phyloP scores from a whole-genome alignment of 225 moss, liverwort and hornwort genomes.

The Pseudoscleropodium purum region DNA sequence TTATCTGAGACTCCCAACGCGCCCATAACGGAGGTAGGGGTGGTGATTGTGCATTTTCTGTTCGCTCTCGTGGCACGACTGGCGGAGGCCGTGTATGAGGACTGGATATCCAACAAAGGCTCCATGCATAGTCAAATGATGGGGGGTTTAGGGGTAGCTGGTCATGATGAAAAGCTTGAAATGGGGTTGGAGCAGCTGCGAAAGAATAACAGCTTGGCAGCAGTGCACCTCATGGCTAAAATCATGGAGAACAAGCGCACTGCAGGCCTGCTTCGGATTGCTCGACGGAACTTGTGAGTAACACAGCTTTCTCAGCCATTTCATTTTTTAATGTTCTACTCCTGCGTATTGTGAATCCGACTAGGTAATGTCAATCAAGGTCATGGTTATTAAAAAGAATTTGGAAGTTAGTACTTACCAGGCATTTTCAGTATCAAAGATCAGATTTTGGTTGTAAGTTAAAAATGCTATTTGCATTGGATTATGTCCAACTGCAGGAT shows the following conservation, averaged over 20 bases:
- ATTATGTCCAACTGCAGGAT: not conserved
- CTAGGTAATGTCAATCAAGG: not conserved
- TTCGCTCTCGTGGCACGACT: slow-evolving; percentile 66
- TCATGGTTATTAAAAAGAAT: not conserved
- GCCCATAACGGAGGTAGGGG: slow-evolving; percentile 76
- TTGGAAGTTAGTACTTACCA: not conserved
- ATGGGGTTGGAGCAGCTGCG: slow-evolving; percentile 52
- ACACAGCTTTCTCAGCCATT: not conserved
- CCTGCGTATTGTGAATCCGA: not conserved
- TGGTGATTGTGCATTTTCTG: slow-evolving; percentile 75
- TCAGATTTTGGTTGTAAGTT: not conserved
- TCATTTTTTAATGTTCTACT: not conserved
- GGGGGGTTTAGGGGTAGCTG: slow-evolving; percentile 36
- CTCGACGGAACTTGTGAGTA: slow-evolving; percentile 72
- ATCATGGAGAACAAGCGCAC: slow-evolving; percentile 86
- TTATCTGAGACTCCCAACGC: slow-evolving; percentile 65
- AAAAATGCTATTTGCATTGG: not conserved
- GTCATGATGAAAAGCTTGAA: slow-evolving; percentile 52
- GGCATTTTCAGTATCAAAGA: not conserved
- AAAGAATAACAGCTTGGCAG: slow-evolving; percentile 71
- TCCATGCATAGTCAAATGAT: slow-evolving; percentile 58
- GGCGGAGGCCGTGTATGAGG: slow-evolving; percentile 82
- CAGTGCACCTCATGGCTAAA: slow-evolving; percentile 75
- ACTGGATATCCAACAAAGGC: slow-evolving; percentile 67
- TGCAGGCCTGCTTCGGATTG: slow-evolving; percentile 80